Percentiles rank a stretch among this genome's conserved stretches.
Conservation (phyloP, 495 filamentous ascomycete genomes). For the Aspergillus ostianus region DNA sequence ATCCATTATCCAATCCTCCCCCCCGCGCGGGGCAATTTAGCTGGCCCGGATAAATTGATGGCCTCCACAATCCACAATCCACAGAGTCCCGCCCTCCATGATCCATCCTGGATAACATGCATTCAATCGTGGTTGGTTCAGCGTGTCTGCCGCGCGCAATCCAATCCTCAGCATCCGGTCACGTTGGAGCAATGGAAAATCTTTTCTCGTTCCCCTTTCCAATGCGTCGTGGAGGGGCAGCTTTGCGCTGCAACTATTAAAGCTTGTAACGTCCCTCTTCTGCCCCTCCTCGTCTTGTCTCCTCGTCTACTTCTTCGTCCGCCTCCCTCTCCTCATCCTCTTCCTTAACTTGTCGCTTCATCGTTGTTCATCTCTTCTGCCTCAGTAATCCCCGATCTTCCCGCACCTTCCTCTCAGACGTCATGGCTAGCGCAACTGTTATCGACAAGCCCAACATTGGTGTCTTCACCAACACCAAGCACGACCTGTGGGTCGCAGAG, state of each 20-base stretch:
- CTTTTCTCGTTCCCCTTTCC: slow-evolving; percentile 5
- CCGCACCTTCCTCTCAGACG: slow-evolving; percentile 1
- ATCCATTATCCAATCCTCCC: neutral
- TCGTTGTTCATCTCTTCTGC: slow-evolving; percentile 7
- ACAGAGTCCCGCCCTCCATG: slow-evolving; percentile 11
- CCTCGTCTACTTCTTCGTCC: slow-evolving; percentile 9
- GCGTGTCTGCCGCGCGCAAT: slow-evolving; percentile 10
- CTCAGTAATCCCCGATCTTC: neutral
- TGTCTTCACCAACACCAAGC: slow-evolving; percentile 88
- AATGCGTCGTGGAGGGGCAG: slow-evolving; percentile 19
- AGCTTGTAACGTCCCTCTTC: slow-evolving; percentile 13
- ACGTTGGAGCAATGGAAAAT: slow-evolving; percentile 4
- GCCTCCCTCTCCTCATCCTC: slow-evolving; percentile 2
- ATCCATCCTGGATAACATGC: slow-evolving; percentile 1
- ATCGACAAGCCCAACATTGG: slow-evolving; percentile 81
- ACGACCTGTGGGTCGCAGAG: slow-evolving; percentile 87
- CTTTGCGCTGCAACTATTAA: slow-evolving; percentile 20
- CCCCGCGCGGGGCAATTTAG: slow-evolving; percentile 1
- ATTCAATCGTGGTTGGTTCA: slow-evolving; percentile 1
- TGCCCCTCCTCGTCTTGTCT: slow-evolving; percentile 8
- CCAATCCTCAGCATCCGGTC: slow-evolving; percentile 3
- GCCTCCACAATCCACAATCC: slow-evolving; percentile 1
- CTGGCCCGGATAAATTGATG: slow-evolving; percentile 14
- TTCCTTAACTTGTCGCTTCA: no score
- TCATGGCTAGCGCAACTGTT: slow-evolving; percentile 38